Conservation (phyloP, 2,329 filamentous ascomycete species). For the Diplodia scrobiculata region DNA sequence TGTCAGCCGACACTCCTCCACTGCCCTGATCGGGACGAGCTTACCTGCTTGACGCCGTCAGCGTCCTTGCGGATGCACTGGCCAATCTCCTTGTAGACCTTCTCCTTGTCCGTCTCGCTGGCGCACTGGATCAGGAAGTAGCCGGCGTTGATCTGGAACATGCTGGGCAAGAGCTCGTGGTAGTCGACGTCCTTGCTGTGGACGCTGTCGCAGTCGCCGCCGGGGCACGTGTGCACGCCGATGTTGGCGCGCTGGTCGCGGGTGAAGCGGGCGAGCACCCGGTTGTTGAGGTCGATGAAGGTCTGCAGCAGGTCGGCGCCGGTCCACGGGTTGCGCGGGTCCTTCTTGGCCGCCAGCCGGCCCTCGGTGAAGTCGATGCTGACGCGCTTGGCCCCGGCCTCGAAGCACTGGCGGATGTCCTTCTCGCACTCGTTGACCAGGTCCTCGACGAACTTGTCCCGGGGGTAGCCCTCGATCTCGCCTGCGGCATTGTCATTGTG, state of each 20-base stretch:
- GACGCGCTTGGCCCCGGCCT: conserved; percentile 39
- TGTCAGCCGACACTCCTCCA: background rate
- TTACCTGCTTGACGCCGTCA: conserved; percentile 37
- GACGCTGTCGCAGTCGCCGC: conserved; percentile 42
- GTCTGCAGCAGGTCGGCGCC: conserved; percentile 37
- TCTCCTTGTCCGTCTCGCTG: conserved; percentile 37
- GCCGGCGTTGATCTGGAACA: conserved; percentile 43
- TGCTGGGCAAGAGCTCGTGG: conserved; percentile 37
- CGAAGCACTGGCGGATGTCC: conserved; percentile 42
- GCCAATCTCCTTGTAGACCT: conserved; percentile 39
- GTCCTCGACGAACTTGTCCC: conserved; percentile 38
- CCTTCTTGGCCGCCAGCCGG: conserved; percentile 39
- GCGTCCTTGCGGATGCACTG: conserved; percentile 37
- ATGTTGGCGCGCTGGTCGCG: conserved; percentile 38
- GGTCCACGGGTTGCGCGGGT: conserved; percentile 41
- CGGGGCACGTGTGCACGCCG: conserved; percentile 43
- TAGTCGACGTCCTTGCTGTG: conserved; percentile 41
- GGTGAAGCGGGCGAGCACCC: conserved; percentile 36
- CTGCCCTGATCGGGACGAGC: background rate
- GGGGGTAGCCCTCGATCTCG: conserved; percentile 38
- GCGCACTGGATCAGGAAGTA: conserved; percentile 42
- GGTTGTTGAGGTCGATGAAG: conserved; percentile 41
- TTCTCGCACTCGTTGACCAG: conserved; percentile 42
- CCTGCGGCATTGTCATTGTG: background rate
- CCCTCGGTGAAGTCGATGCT: conserved; percentile 43